Evolutionary conservation across 768 basidiomycete species (phyloP).

Genomic region (Amanita thiersii): DNA sequence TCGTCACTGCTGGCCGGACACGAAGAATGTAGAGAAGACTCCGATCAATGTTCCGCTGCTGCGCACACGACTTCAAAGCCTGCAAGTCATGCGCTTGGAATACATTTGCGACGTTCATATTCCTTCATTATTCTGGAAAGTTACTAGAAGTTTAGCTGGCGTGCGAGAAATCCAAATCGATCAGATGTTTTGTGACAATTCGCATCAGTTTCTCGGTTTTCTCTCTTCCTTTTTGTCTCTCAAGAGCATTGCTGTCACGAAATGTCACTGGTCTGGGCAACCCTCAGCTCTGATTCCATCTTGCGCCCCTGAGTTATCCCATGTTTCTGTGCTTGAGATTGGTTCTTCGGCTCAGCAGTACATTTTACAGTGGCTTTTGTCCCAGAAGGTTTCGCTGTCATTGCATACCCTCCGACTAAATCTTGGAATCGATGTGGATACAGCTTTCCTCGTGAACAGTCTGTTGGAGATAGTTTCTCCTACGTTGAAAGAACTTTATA

Average conservation of each 20-base stretch:
- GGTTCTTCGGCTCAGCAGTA: slow-evolving; percentile 11
- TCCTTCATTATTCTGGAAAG: slow-evolving; percentile 18
- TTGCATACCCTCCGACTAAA: slow-evolving; percentile 16
- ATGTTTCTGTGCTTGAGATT: slow-evolving; percentile 1
- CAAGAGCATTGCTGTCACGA: slow-evolving; percentile 19
- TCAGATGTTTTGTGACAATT: slow-evolving; percentile 16
- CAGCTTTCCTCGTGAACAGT: slow-evolving; percentile 8
- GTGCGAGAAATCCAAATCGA: slow-evolving; percentile 19
- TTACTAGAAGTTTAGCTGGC: slow-evolving; percentile 18
- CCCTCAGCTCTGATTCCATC: neutral
- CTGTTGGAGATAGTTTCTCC: slow-evolving; percentile 6
- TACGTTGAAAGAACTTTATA: slow-evolving; percentile 16
- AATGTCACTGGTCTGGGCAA: slow-evolving; percentile 12
- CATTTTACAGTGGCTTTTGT: slow-evolving; percentile 17
- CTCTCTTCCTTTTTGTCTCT: slow-evolving; percentile 20
- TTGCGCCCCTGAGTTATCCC: neutral
- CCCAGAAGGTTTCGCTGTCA: slow-evolving; percentile 14
- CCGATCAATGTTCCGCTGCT: slow-evolving; percentile 6
- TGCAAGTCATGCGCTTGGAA: slow-evolving; percentile 16
- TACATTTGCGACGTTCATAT: slow-evolving; percentile 18
- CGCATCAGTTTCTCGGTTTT: slow-evolving; percentile 18
- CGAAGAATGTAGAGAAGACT: neutral
- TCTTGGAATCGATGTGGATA: slow-evolving; percentile 12
- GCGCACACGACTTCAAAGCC: slow-evolving; percentile 10
- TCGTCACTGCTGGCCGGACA: neutral